A percentile compares a stretch with the other conserved stretches of the same genome.
Evolutionary conservation across 257 asterid species (phyloP).

Genomic region (Striga asiatica): DNA sequence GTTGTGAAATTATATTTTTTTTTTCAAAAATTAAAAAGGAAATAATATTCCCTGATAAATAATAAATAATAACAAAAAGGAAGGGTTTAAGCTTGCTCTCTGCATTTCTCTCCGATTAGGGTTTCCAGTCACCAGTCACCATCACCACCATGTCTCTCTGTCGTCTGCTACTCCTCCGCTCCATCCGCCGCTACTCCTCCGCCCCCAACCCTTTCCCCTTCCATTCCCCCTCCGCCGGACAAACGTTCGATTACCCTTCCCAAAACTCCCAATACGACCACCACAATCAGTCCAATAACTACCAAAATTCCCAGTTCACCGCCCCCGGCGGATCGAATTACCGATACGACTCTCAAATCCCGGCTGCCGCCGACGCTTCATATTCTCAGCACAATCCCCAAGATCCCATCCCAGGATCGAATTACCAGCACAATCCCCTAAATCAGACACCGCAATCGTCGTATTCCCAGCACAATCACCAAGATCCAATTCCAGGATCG

Average conservation of each 20-base stretch:
- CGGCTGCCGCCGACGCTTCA: neutral
- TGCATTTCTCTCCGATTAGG: no score
- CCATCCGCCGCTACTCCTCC: constrained; percentile 33
- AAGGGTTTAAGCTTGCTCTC: constrained; percentile 17
- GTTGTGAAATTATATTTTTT: no score
- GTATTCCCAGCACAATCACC: neutral
- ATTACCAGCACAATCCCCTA: constrained; percentile 2
- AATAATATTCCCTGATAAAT: no score
- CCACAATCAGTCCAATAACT: neutral
- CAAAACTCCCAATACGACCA: neutral
- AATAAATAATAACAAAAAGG: no score
- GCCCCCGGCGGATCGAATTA: constrained; percentile 15
- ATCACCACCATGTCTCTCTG: constrained; percentile 23
- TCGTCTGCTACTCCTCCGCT: constrained; percentile 41
- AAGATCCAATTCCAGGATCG: neutral
- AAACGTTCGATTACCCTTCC: neutral
- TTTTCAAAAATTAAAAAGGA: no score
- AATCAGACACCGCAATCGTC: neutral
- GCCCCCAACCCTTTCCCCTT: constrained; percentile 14
- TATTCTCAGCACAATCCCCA: neutral
- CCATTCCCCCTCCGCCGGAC: constrained; percentile 26
- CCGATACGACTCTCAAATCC: neutral
- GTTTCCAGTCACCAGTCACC: neutral
- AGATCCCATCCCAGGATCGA: neutral
- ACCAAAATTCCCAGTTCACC: constrained; percentile 5